Evolutionary conservation across 2,329 filamentous ascomycete genomes (phyloP).

Genomic region (Biscogniauxia marginata): DNA sequence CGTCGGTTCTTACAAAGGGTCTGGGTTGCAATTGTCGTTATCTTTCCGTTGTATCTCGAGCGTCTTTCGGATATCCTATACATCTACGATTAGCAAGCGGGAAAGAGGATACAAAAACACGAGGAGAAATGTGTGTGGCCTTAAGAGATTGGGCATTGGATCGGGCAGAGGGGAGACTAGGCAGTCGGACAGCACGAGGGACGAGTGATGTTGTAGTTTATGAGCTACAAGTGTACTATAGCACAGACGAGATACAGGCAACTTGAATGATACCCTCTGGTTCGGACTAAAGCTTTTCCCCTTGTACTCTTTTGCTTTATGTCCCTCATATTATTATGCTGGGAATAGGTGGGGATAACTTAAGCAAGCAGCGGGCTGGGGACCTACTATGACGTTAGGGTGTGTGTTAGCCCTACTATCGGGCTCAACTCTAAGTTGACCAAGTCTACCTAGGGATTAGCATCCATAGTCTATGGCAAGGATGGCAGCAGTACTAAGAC

Average conservation of each 20-base stretch:
- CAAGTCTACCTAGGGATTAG: constrained; percentile 5
- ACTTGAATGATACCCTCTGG: constrained; percentile 30
- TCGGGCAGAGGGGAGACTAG: constrained; percentile 7
- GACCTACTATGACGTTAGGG: background rate
- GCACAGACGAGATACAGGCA: constrained; percentile 23
- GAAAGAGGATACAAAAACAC: background rate
- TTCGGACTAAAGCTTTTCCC: constrained; percentile 7
- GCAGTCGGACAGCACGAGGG: constrained; percentile 19
- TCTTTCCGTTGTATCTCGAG: constrained; percentile 8
- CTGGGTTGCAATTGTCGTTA: background rate
- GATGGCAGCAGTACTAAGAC: constrained; percentile 19
- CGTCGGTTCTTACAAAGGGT: constrained; percentile 18
- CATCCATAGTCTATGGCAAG: constrained; percentile 4
- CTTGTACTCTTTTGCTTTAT: background rate
- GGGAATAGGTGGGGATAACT: background rate
- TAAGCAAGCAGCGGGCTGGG: too few relatives aligned
- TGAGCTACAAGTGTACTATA: constrained; percentile 23
- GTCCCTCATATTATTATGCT: background rate
- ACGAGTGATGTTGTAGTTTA: constrained; percentile 19
- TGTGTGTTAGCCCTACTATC: constrained; percentile 4
- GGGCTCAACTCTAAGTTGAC: background rate
- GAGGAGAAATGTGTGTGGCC: constrained; percentile 2
- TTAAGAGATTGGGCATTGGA: constrained; percentile 2
- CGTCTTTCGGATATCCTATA: constrained; percentile 13
- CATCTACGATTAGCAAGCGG: constrained; percentile 6